Conservation (phyloP, 2,329 filamentous ascomycete species). For the Aspergillus pseudonomiae region DNA sequence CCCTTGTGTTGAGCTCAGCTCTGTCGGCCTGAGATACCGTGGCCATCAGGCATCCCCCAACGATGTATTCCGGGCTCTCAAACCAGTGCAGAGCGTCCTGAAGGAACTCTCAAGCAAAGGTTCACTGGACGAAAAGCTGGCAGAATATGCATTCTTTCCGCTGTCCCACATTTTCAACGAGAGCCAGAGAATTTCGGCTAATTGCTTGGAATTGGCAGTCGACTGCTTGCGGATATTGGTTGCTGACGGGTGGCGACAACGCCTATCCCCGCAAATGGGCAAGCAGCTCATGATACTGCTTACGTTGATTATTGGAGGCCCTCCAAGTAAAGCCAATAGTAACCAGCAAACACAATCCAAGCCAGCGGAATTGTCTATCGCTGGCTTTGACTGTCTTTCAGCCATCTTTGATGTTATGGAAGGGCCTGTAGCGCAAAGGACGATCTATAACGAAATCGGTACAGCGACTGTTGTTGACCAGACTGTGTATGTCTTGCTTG, state of each 20-base stretch:
- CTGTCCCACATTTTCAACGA: conserved; percentile 82
- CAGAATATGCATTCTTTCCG: conserved; percentile 94
- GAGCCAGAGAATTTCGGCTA: conserved; percentile 70
- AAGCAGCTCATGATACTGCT: conserved; percentile 85
- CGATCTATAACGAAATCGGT: conserved; percentile 54
- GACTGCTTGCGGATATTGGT: conserved; percentile 76
- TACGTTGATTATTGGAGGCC: conserved; percentile 76
- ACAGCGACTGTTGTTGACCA: conserved; percentile 81
- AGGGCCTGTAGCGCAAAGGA: conserved; percentile 47
- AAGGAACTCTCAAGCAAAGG: conserved; percentile 43
- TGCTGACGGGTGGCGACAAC: conserved; percentile 74
- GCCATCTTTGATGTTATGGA: conserved; percentile 66
- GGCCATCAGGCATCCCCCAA: conserved; percentile 48
- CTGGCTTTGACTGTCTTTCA: conserved; percentile 70
- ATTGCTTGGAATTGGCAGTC: conserved; percentile 71
- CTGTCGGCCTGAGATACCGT: conserved; percentile 55
- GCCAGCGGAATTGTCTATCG: conserved; percentile 74
- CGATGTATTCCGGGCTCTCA: conserved; percentile 53
- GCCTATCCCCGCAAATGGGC: conserved; percentile 71
- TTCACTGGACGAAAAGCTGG: conserved; percentile 74
- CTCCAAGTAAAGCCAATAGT: conserved; percentile 56
- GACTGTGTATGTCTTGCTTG: conserved; percentile 76
- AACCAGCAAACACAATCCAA: conserved; percentile 31
- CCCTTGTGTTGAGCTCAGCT: conserved; percentile 61
- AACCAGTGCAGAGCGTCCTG: conserved; percentile 45